Conservation (phyloP, 495 filamentous ascomycete genomes). For the Xanthoparmelia taractica region DNA sequence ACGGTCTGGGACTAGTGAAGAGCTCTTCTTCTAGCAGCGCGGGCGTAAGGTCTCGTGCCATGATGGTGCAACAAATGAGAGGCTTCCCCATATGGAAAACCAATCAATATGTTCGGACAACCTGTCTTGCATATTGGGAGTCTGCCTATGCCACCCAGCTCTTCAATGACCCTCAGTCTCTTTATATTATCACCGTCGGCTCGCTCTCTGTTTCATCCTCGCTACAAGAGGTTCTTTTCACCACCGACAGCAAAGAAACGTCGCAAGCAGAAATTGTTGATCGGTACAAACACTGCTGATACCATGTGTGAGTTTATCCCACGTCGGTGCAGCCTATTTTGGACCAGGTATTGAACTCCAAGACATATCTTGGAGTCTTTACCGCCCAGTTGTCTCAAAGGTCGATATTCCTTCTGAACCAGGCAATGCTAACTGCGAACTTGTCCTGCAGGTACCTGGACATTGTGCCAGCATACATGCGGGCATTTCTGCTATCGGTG, state of each 20-base stretch:
- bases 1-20: not conserved
- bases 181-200: not conserved
- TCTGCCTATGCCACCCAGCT: not conserved
- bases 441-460: not conserved
- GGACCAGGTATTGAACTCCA: not conserved
- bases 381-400: too few species aligned
- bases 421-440: not conserved
- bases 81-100: not conserved
- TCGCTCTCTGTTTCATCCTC: not conserved
- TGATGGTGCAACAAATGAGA: not conserved
- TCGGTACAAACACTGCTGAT: not conserved
- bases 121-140: not conserved
- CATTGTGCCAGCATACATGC: not conserved
- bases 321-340: not conserved
- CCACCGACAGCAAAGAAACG: too few species aligned
- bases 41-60: not conserved
- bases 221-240: not conserved
- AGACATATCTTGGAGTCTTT: not conserved
- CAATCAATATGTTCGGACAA: not conserved
- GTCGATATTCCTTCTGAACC: not conserved
- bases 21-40: not conserved
- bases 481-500: not conserved
- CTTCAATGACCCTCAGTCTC: not conserved
- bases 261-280: not conserved
- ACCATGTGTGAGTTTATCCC: not conserved